Evolutionary conservation across 2,329 filamentous ascomycete species (phyloP).

Genomic region (Fonsecaea nubica): DNA sequence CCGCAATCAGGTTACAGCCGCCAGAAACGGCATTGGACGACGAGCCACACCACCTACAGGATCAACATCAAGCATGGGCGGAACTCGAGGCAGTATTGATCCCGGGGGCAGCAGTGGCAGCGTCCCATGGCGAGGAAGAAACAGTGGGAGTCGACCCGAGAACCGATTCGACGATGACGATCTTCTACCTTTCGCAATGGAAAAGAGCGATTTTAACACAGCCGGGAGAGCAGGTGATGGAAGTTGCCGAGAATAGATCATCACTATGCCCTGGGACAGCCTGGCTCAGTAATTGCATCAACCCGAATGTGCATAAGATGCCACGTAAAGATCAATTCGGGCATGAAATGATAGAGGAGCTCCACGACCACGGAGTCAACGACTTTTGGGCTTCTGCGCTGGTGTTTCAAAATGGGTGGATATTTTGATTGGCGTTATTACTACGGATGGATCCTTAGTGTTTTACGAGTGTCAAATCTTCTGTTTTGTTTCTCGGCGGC

Average conservation of each 20-base stretch:
- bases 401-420: slow-evolving; percentile 6
- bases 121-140: slow-evolving; percentile 35
- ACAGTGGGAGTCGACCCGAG: slow-evolving; percentile 36
- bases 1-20: slow-evolving; percentile 16
- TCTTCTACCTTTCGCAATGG: slow-evolving; percentile 40
- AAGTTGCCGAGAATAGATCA: background rate
- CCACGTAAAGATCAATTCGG: background rate
- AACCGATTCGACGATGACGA: slow-evolving; percentile 39
- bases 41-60: slow-evolving; percentile 34
- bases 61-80: slow-evolving; percentile 37
- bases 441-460: background rate
- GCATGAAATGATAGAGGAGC: slow-evolving; percentile 1
- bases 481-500: slow-evolving; percentile 4
- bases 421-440: background rate
- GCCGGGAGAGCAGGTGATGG: slow-evolving; percentile 13
- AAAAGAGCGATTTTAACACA: slow-evolving; percentile 38
- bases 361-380: background rate
- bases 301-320: background rate
- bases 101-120: slow-evolving; percentile 36
- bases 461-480: background rate
- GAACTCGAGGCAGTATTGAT: slow-evolving; percentile 35
- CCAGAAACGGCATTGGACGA: slow-evolving; percentile 26
- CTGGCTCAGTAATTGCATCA: background rate
- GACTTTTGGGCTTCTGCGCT: background rate
- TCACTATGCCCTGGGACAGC: background rate